A percentile compares a stretch with the other conserved stretches of the same genome.
Conservation (phyloP, 257 asterid species). For the Coffea eugenioides region DNA sequence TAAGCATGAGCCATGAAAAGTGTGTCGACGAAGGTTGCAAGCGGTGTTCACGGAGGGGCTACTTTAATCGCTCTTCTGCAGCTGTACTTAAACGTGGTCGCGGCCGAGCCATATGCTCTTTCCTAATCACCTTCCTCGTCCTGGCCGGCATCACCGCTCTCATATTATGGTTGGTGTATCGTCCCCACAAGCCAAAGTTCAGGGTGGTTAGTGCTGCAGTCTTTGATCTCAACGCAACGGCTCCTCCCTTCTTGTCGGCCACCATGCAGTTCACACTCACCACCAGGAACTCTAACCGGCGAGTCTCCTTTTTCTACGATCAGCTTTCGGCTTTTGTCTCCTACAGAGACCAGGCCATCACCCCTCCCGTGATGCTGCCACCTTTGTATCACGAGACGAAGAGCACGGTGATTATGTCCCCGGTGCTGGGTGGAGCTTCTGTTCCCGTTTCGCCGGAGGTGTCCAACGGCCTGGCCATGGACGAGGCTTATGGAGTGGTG, state of each 20-base stretch:
- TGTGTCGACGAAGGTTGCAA: too few relatives aligned
- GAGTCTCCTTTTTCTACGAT: conserved; percentile 47
- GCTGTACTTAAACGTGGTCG: neutral
- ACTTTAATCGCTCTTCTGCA: too few relatives aligned
- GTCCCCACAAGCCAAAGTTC: conserved; percentile 59
- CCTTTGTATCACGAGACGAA: conserved; percentile 46
- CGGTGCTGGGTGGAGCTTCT: conserved; percentile 47
- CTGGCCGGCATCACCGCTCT: conserved; percentile 45
- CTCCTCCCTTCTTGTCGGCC: conserved; percentile 44
- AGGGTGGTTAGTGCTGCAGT: conserved; percentile 51
- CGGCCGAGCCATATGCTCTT: conserved; percentile 24
- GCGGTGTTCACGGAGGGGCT: neutral
- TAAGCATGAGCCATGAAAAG: too few relatives aligned
- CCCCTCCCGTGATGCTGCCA: conserved; percentile 48
- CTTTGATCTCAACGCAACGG: conserved; percentile 41
- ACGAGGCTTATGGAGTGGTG: conserved; percentile 57
- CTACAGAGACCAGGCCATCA: conserved; percentile 51
- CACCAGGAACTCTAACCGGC: conserved; percentile 55
- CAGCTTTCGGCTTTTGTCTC: conserved; percentile 49
- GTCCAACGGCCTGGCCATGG: conserved; percentile 38
- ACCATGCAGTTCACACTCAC: conserved; percentile 60
- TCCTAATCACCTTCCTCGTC: conserved; percentile 30
- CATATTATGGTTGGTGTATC: conserved; percentile 50
- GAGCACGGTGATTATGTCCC: conserved; percentile 64
- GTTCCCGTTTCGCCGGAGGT: conserved; percentile 55